These are phyloP conservation scores for Populus hybrid DNA, from an alignment of 441 rosid species.

Conservation along the genomic window DNA sequence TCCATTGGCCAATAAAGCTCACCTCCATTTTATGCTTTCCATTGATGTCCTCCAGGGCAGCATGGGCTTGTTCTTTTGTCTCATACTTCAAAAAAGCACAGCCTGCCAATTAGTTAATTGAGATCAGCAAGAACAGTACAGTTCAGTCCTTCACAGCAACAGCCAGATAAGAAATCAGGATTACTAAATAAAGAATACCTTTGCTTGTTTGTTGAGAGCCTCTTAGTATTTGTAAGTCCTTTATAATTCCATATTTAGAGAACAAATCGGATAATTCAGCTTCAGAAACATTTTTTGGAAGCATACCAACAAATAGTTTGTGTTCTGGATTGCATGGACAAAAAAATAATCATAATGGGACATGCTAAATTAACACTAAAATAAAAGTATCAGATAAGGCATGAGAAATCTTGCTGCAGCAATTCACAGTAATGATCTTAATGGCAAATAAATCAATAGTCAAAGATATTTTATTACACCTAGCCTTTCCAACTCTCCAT, in stretches of 20 bases:
- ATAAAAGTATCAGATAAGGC: not conserved
- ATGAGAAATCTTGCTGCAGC: slow-evolving; percentile 4
- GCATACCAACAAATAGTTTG: slow-evolving; percentile 98
- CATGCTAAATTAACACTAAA: slow-evolving; percentile 10
- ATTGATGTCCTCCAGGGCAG: slow-evolving; percentile 78
- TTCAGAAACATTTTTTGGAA: slow-evolving; percentile 92
- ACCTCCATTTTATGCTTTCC: slow-evolving; percentile 97
- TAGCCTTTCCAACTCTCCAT: slow-evolving; percentile 90
- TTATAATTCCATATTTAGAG: slow-evolving; percentile 73
- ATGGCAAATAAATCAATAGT: slow-evolving; percentile 12
- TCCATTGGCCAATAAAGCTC: slow-evolving; percentile 20
- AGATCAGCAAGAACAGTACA: slow-evolving; percentile 21
- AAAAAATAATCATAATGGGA: slow-evolving; percentile 7
- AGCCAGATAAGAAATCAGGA: slow-evolving; percentile 9
- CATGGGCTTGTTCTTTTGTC: slow-evolving; percentile 89
- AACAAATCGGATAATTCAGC: slow-evolving; percentile 71
- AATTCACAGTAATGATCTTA: slow-evolving; percentile 13
- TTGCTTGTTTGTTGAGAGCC: slow-evolving; percentile 98
- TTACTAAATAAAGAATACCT: slow-evolving; percentile 37
- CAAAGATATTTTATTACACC: slow-evolving; percentile 42
- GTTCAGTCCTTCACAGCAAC: slow-evolving; percentile 13
- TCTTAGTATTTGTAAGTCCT: slow-evolving; percentile 81
- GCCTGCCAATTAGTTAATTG: slow-evolving; percentile 44
- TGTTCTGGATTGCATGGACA: slow-evolving; percentile 60
- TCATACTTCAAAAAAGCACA: slow-evolving; percentile 97